A percentile compares a stretch with the other conserved stretches of the same genome.
Evolutionary conservation across 2,329 filamentous ascomycete species (phyloP).

Genomic region (Colletotrichum ledebouriae): DNA sequence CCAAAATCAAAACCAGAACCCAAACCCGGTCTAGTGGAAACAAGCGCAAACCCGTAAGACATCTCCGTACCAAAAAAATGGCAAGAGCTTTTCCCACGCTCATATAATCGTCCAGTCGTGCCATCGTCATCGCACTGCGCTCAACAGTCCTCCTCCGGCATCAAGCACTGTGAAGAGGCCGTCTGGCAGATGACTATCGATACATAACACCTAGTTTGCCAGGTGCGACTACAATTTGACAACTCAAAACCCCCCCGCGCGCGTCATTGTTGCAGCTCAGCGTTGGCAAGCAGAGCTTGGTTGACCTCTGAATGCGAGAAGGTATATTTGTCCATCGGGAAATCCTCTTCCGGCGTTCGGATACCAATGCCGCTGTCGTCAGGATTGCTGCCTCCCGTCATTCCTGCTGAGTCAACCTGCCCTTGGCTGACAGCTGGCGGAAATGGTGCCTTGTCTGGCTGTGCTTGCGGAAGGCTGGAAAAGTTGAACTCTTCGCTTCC

Average conservation of each 20-base stretch:
- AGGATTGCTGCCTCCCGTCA: slow-evolving; percentile 55
- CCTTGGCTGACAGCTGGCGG: slow-evolving; percentile 58
- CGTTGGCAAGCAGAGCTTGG: slow-evolving; percentile 51
- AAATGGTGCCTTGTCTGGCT: slow-evolving; percentile 65
- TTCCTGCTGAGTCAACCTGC: slow-evolving; percentile 58
- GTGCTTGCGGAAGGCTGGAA: slow-evolving; percentile 60
- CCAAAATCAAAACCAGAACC: slow-evolving; percentile 24
- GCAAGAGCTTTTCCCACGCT: slow-evolving; percentile 34
- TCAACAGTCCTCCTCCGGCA: slow-evolving; percentile 39
- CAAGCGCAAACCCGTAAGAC: slow-evolving; percentile 29
- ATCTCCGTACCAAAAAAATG: slow-evolving; percentile 21
- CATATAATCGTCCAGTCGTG: slow-evolving; percentile 45
- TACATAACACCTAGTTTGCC: slow-evolving; percentile 38
- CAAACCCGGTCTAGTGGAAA: slow-evolving; percentile 38
- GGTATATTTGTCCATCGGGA: slow-evolving; percentile 71
- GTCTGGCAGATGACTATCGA: slow-evolving; percentile 37
- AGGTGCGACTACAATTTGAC: slow-evolving; percentile 29
- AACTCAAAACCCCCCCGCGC: not conserved
- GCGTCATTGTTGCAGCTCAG: slow-evolving; percentile 48
- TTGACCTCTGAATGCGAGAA: slow-evolving; percentile 55
- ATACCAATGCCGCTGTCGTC: slow-evolving; percentile 85
- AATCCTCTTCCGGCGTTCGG: slow-evolving; percentile 75
- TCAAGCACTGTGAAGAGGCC: slow-evolving; percentile 28
- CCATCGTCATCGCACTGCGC: slow-evolving; percentile 42
- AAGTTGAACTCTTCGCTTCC: slow-evolving; percentile 61